Base-by-base conservation (phyloP, 2,329 filamentous ascomycete genomes). In the Claviceps cyperi region DNA sequence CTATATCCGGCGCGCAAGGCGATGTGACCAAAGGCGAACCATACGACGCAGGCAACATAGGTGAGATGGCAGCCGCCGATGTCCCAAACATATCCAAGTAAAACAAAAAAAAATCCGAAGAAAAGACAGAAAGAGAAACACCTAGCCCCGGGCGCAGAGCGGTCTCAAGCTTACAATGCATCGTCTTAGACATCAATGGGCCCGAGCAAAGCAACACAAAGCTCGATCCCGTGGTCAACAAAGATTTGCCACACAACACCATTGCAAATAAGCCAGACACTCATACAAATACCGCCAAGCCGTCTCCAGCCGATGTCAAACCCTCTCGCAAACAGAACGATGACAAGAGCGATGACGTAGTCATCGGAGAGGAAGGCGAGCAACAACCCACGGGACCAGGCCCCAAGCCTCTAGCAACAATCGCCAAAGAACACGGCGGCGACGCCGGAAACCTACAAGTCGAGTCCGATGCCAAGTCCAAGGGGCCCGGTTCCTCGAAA, bases 1-100 rank as follows among this genome's bases (percentile, higher is more conserved):
- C 87, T 17, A 64, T 89, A 43, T 84, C 84, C 19, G 87, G 87
- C 21, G 69, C 78, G 48, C 69, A 74, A 51, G 87, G 87, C 39
- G 70, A 83, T 61, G 83, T 84, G 4, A 74, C 75, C 22, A 73
- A 72, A 43, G 78, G 77, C 13, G 82, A 91, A 63, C 87, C 87
- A 0, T 94, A 81, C 58, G 87, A 92, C 61, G 79, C 80, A 51
- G 87, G 87, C 46, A 92, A 92, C 63, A 67, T 77, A n/a, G 74
- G 78, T 70, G 75, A 41, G 60, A 14, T 35, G 24, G 9, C 24
- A 13, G 15, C 36, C 19, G 11, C 36, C 43, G 5, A 14, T 17
- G 2, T 5, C 19, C 4, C 22, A 15, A 49, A 17, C 4, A 11
- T 32, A 11, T 32, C 9, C 9, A 32, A n/a, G 8, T 38, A 38